Evolutionary conservation across 225 moss, liverwort and hornwort species (phyloP), one percentile per base, ranked within the genome.

Genomic region (Marchantia paleacea): DNA sequence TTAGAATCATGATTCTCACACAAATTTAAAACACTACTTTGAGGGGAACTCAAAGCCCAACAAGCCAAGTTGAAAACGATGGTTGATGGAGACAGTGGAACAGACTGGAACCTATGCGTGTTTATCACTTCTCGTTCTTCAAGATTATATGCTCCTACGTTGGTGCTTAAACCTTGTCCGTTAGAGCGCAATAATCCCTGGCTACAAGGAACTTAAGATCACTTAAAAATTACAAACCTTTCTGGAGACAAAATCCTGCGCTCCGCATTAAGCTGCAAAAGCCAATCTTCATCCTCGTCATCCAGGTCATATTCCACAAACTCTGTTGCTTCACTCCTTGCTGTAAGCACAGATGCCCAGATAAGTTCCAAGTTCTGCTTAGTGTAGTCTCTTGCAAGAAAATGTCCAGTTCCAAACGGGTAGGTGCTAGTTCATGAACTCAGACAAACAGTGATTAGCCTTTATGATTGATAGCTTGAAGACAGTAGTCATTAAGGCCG

Each of bases 251-350:
- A 81, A 81, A 95, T 89, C 84, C 87, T 95, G 81, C 99, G 94
- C 72, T 99, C 99, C 78, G 85, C 93, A 80, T 95, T 99, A 84
- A 92, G 89, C 81, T 95, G 95, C 66, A 74, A 81, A 55, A 99
- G 87, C 95, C 95, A 95, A 80, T 88, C 89, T 85, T 99, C 99
- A 51, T 99, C 99, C 65, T 94, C 99, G 63, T 91, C 94, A 86
- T 95, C 99, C 87, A 99, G 87, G 79, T 99, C 99, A 73, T 99
- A 99, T 80, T 99, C 99, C 82, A 94, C 90, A 85, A 86, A 95
- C 78, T 95, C 99, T 61, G 88, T 90, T 76, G 88, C 86, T 80
- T 99, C 99, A 80, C 79, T 94, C 85, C 99, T 94, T 84, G 95
- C 99, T 99, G 99, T 82, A 91, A 83, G 66, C 63, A 79, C 61